These are phyloP conservation scores for Harringtonia aguacate DNA, from an alignment of 2,329 filamentous ascomycete genomes.

Conservation along the genomic window DNA sequence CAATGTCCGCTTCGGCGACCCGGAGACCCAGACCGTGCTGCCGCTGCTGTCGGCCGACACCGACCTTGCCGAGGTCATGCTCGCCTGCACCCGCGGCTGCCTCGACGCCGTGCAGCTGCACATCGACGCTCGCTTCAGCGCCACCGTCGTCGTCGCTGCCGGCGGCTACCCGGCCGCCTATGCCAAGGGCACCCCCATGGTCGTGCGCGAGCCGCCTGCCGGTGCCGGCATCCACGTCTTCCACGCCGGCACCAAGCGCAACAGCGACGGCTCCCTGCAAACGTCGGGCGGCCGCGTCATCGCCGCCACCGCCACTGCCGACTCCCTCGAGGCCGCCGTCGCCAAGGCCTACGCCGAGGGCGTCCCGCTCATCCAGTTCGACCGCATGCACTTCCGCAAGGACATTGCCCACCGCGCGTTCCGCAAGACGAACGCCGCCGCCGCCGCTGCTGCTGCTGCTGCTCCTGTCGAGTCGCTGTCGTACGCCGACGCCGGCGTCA, in stretches of 20 bases:
- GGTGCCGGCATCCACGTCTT: conserved; percentile 62
- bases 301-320: conserved; percentile 68
- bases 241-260: conserved; percentile 74
- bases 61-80: conserved; percentile 80
- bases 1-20: conserved; percentile 87
- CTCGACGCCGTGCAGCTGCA: conserved; percentile 60
- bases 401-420: conserved; percentile 80
- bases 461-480: conserved; percentile 54
- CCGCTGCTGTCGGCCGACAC: conserved; percentile 66
- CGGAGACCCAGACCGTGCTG: conserved; percentile 80
- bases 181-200: conserved; percentile 60
- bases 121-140: conserved; percentile 60
- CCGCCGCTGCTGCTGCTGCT: conserved; percentile 16
- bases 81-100: conserved; percentile 68
- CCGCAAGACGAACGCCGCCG: conserved; percentile 23
- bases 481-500: conserved; percentile 87
- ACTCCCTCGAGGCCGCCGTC: conserved; percentile 70
- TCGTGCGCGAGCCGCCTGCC: conserved; percentile 31
- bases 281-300: conserved; percentile 88
- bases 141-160: conserved; percentile 88
- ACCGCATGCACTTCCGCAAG: conserved; percentile 83
- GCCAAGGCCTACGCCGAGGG: conserved; percentile 71
- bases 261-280: conserved; percentile 51
- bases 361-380: conserved; percentile 68
- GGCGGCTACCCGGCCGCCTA: conserved; percentile 86